phyloP scores from a whole-genome alignment of 768 basidiomycete species.

The Mycena leptocephala region DNA sequence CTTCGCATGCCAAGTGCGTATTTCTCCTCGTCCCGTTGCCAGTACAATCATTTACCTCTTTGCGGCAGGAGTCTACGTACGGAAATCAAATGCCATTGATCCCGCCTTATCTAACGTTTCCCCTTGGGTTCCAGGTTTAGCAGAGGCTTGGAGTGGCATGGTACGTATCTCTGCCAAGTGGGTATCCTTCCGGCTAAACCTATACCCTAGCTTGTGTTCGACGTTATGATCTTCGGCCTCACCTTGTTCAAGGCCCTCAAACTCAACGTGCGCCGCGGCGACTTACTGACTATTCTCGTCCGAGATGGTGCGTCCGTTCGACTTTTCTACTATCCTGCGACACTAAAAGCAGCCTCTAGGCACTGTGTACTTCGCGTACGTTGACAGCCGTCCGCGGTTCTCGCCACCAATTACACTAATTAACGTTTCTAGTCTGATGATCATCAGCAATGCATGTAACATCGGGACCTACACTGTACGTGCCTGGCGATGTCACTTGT shows the following conservation, averaged over 20 bases:
- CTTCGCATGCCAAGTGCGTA: constrained; percentile 26
- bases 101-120: neutral
- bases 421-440: constrained; percentile 50
- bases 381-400: neutral
- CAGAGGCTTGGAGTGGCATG: constrained; percentile 56
- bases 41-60: neutral
- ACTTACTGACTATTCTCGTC: constrained; percentile 52
- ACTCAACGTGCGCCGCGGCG: constrained; percentile 39
- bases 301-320: constrained; percentile 55
- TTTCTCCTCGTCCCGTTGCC: neutral
- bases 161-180: neutral
- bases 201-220: constrained; percentile 52
- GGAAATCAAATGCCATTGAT: neutral
- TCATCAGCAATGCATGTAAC: constrained; percentile 53
- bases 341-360: constrained; percentile 43
- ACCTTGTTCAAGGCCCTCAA: constrained; percentile 58
- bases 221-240: constrained; percentile 56
- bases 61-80: constrained; percentile 42
- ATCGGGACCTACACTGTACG: constrained; percentile 57
- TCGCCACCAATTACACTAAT: neutral
- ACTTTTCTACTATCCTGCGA: neutral
- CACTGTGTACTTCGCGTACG: constrained; percentile 57
- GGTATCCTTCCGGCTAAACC: neutral
- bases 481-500: neutral
- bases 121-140: constrained; percentile 43